Evolutionary conservation across 148 eudicot genomes (phyloP), one percentile per base, ranked within the genome.

Genomic region (Gaultheria prostrata): DNA sequence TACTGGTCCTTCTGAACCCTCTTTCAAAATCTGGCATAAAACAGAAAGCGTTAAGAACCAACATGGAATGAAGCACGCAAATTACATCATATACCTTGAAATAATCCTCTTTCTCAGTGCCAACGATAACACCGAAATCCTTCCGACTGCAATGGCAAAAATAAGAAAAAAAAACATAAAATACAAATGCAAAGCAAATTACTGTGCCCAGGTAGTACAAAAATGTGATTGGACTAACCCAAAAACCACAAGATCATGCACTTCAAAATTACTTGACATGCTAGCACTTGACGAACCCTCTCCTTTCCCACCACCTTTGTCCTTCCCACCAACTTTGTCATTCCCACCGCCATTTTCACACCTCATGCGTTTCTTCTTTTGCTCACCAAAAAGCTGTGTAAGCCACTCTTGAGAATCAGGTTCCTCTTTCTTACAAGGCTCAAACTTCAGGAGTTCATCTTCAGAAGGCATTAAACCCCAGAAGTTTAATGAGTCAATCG

Each of bases 341-440:
- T 94, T 93, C 9, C 89, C 93, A 57, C 90, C 92, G 76, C 87
- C 91, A 83, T 91, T 95, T 51, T 87, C 88, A 80, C 59, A 50
- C 39, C 85, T 89, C 78, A 82, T 49, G 21, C 32, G 80, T 50
- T 80, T 82, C 75, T 93, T 91, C 89, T 92, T 91, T 75, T 82
- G 85, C 81, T 97, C 98, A 33, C 99, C 99, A 90, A 89, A 97
- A 79, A 97, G 93, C 86, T 93, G 91, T 39, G 96, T 91, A 86
- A 97, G 98, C 93, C 93, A 97, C 91, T 93, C 96, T 70, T 81
- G 61, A 86, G 94, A 93, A 83, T 88, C 91, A 33, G 95, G 88
- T 80, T 89, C 95, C 67, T 93, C 92, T 77, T 89, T 92, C 78
- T 49, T 88, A 53, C 98, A 88, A 85, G 89, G 85, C 85, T 90